phyloP scores from a whole-genome alignment of 116 monocot genomes.

The Dioscorea cayenensis region DNA sequence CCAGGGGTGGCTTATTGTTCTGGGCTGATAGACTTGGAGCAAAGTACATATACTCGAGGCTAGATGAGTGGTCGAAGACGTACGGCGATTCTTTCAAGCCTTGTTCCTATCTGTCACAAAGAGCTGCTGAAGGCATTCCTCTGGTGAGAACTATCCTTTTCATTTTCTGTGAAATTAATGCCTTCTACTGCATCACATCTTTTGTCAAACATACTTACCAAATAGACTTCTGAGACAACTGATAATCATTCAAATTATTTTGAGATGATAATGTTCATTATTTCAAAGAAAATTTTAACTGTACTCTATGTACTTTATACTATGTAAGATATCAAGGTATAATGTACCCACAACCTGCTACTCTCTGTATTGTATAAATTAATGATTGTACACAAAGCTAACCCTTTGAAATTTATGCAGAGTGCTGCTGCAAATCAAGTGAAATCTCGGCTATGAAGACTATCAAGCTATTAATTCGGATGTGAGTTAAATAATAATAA shows the following conservation, averaged over 20 bases:
- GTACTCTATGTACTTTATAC: too few species aligned
- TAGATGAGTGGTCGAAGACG: slow-evolving; percentile 55
- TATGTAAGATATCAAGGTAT: too few species aligned
- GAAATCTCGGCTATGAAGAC: slow-evolving; percentile 3
- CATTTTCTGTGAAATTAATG: background rate
- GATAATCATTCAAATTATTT: too few species aligned
- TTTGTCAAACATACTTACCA: too few species aligned
- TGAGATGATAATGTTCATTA: too few species aligned
- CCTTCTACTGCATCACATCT: background rate
- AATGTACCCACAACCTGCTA: background rate
- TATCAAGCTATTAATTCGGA: too few species aligned
- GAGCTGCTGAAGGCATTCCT: slow-evolving; percentile 59
- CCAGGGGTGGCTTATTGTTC: slow-evolving; percentile 83
- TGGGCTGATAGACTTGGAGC: slow-evolving; percentile 86
- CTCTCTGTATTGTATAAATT: too few species aligned
- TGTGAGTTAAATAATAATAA: too few species aligned
- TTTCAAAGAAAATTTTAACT: too few species aligned
- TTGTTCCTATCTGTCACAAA: slow-evolving; percentile 54
- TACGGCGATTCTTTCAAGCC: slow-evolving; percentile 85
- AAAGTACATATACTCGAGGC: slow-evolving; percentile 48
- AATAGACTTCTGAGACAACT: too few species aligned
- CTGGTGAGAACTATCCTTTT: slow-evolving; percentile 38
- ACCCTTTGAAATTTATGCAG: slow-evolving; percentile 9
- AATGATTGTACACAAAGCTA: too few species aligned
- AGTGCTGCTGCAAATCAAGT: slow-evolving; percentile 16